Percentiles rank a stretch among this genome's conserved stretches.
Conservation (phyloP, 805 yeast genomes). For the Candida silvicultrix region DNA sequence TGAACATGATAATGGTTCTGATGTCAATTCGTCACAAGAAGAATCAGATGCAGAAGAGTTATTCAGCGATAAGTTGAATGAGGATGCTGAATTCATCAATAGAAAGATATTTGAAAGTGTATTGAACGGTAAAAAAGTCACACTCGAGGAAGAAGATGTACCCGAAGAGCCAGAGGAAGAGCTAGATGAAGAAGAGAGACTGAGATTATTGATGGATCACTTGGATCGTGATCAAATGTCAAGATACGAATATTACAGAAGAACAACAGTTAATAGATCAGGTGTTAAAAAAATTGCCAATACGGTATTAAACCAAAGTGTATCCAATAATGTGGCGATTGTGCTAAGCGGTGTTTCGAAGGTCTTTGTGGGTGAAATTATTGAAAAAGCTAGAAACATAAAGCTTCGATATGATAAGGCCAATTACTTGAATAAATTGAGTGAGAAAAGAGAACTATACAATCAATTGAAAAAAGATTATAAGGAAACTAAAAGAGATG, state of each 20-base stretch:
- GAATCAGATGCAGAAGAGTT: slow-evolving; percentile 4
- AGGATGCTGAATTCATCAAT: slow-evolving; percentile 15
- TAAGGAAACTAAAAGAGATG: slow-evolving; percentile 33
- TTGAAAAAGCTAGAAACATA: slow-evolving; percentile 72
- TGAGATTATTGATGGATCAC: slow-evolving; percentile 58
- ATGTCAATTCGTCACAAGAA: not conserved
- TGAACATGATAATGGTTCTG: slow-evolving; percentile 3
- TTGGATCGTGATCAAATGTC: slow-evolving; percentile 81
- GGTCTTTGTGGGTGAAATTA: slow-evolving; percentile 83
- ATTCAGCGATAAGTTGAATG: slow-evolving; percentile 10
- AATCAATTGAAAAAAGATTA: slow-evolving; percentile 27
- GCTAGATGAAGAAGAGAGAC: slow-evolving; percentile 46
- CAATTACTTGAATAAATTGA: slow-evolving; percentile 25
- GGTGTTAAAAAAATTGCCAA: slow-evolving; percentile 79
- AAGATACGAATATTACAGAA: slow-evolving; percentile 78
- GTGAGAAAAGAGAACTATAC: slow-evolving; percentile 34
- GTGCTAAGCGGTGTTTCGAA: slow-evolving; percentile 83
- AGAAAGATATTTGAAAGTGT: slow-evolving; percentile 10
- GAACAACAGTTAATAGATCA: slow-evolving; percentile 67
- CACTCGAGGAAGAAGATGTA: slow-evolving; percentile 20
- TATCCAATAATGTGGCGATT: slow-evolving; percentile 73
- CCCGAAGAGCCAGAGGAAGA: slow-evolving; percentile 24
- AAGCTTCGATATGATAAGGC: slow-evolving; percentile 50
- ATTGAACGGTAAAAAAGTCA: slow-evolving; percentile 8
- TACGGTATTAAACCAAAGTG: slow-evolving; percentile 70